Conservation (phyloP, 1,284 basidiomycete genomes). For the Rhodotorula sp. region DNA sequence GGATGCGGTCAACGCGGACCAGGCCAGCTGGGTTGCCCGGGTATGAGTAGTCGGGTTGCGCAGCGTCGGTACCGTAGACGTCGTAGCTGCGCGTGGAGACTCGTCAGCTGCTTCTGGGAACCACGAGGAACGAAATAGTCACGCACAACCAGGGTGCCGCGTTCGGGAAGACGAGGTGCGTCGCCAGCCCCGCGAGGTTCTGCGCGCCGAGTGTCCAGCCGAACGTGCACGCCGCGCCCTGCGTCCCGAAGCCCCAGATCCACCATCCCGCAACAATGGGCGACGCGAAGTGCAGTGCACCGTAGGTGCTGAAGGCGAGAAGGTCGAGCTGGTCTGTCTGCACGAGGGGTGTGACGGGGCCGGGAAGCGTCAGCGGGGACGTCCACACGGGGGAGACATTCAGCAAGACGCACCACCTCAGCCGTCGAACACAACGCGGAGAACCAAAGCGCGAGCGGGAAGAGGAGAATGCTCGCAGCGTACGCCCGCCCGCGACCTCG, state of each 20-base stretch:
- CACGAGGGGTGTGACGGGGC: too few species aligned
- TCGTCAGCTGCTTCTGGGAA: not conserved
- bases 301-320: conserved; percentile 33
- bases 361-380: not conserved
- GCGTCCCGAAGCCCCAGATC: conserved; percentile 44
- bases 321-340: conserved; percentile 30
- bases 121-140: too few species aligned
- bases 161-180: conserved; percentile 44
- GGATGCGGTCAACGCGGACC: conserved; percentile 43
- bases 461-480: conserved; percentile 24
- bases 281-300: conserved; percentile 42
- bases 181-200: conserved; percentile 42
- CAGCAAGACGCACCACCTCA: conserved; percentile 14
- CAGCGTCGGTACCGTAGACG: conserved; percentile 33
- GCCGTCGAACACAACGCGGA: not conserved
- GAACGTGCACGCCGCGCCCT: conserved; percentile 43
- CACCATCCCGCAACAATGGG: conserved; percentile 44
- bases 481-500: conserved; percentile 24
- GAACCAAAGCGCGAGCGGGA: conserved; percentile 27
- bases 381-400: not conserved
- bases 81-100: conserved; percentile 16
- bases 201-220: conserved; percentile 44
- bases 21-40: conserved; percentile 44
- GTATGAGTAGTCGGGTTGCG: conserved; percentile 41
- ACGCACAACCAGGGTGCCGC: conserved; percentile 44